phyloP scores from a whole-genome alignment of 1,284 basidiomycete species.

The Leccinum solheimii region DNA sequence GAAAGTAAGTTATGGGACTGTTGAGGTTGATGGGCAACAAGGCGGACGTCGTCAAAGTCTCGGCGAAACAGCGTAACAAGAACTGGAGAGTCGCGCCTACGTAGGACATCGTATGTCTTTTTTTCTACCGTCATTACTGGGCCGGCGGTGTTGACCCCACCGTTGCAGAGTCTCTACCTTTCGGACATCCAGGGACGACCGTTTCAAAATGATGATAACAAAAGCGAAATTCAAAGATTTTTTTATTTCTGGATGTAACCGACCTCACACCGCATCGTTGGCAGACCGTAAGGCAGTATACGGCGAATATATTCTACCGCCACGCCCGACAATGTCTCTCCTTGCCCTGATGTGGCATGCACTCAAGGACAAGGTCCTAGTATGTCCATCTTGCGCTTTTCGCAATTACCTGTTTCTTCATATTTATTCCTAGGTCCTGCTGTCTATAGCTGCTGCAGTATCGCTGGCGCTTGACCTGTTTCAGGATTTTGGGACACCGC shows the following conservation, averaged over 20 bases:
- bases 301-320: conserved; percentile 51
- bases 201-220: not conserved
- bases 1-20: conserved; percentile 98
- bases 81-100: conserved; percentile 99
- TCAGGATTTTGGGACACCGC: no score
- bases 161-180: conserved; percentile 81
- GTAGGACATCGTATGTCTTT: conserved; percentile 81
- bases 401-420: conserved; percentile 5
- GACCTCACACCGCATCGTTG: no score
- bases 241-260: no score
- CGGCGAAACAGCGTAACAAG: conserved; percentile 96
- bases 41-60: no score
- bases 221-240: no score
- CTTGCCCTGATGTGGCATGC: conserved; percentile 91
- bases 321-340: conserved; percentile 76
- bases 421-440: no score
- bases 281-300: no score
- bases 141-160: conserved; percentile 1
- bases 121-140: not conserved
- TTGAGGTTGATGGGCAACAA: conserved; percentile 97
- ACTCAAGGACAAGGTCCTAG: conserved; percentile 93
- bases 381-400: conserved; percentile 40
- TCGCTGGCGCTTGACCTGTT: no score
- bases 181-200: conserved; percentile 78
- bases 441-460: no score